Evolutionary conservation across 2,329 filamentous ascomycete genomes (phyloP), one percentile per base, ranked within the genome.

Genomic region (Phyllosticta citrichinensis): DNA sequence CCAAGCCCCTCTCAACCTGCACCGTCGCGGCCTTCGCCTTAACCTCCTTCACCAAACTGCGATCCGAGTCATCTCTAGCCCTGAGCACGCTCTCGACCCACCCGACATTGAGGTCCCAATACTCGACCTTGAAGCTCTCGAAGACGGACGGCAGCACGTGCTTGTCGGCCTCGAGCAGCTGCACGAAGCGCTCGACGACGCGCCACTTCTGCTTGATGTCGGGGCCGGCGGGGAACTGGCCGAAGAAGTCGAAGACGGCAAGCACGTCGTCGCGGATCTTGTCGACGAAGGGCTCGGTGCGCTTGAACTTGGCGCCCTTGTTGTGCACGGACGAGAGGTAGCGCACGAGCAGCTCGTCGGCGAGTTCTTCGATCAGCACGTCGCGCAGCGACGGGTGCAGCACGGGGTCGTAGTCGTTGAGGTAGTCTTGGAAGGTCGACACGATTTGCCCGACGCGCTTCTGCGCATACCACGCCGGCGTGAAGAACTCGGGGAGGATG

Each of bases 71-170:
- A 74, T 99, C 94, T 66, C 95, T 81, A 1, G 86, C 81, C 66
- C 92, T 83, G 65, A 99, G 72, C 55, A 96, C 93, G 6, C 89
- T 88, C 79, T 99, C 95, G 8, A 99, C 91, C 94, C 94, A 99
- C 54, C 86, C 87, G 62, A 97, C 86, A 73, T 95, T 91, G 71
- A 97, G 79, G 75, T 99, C 94, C 89, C 93, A 96, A 74, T 96
- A 97, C 54, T 84, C 81, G 50, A 76, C 78, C 80, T 97, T 97
- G 77, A 99, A 93, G 5, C 79, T 77, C 67, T 87, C 87, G 70
- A 96, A 97, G 1, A 89, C 86, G 57, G 88, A 84, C 17, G 91
- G 85, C 0, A 97, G 80, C 24, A 79, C 80, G 57, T 86, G 87
- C 70, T 94, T 91, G 30, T 87, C 85, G 3, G 85, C 85, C 55